Evolutionary conservation across 1,284 basidiomycete species (phyloP).

Genomic region (Tremellales sp.): DNA sequence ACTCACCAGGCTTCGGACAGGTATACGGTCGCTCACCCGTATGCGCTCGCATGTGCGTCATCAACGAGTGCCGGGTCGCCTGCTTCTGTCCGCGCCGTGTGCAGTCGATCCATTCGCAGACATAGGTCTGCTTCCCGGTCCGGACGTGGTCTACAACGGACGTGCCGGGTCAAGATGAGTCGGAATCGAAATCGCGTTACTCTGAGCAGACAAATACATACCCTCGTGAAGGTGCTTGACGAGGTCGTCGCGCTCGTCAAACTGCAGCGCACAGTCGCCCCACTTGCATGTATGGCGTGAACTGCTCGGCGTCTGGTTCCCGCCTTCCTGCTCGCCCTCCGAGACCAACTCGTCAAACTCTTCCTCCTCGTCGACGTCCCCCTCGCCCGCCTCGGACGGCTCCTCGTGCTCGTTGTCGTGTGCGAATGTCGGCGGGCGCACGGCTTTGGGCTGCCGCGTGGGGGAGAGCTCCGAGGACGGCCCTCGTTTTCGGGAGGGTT

Average conservation of each 20-base stretch:
- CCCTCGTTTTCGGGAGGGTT: too few species aligned
- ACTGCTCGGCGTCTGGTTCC: background rate
- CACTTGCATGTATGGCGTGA: constrained; percentile 17
- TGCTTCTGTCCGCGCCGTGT: constrained; percentile 35
- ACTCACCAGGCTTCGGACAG: constrained; percentile 61
- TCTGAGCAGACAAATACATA: constrained; percentile 13
- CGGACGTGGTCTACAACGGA: constrained; percentile 27
- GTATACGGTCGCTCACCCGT: constrained; percentile 95
- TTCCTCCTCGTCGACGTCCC: constrained; percentile 8
- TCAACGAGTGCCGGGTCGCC: constrained; percentile 31
- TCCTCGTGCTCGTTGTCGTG: constrained; percentile 24
- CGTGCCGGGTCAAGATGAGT: too few species aligned
- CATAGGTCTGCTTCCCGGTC: constrained; percentile 23
- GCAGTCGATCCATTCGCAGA: constrained; percentile 36
- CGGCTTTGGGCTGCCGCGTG: too few species aligned
- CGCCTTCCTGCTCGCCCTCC: constrained; percentile 3
- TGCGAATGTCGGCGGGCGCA: background rate
- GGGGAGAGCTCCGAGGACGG: too few species aligned
- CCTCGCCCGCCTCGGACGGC: constrained; percentile 18
- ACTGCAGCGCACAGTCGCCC: constrained; percentile 25
- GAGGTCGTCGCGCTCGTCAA: constrained; percentile 19
- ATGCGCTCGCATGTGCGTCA: constrained; percentile 81
- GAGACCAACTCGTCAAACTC: constrained; percentile 14
- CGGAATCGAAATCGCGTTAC: too few species aligned
- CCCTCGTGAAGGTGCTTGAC: constrained; percentile 32